Evolutionary conservation across 2,329 filamentous ascomycete genomes (phyloP).

Genomic region (Ustilaginoidea virens): DNA sequence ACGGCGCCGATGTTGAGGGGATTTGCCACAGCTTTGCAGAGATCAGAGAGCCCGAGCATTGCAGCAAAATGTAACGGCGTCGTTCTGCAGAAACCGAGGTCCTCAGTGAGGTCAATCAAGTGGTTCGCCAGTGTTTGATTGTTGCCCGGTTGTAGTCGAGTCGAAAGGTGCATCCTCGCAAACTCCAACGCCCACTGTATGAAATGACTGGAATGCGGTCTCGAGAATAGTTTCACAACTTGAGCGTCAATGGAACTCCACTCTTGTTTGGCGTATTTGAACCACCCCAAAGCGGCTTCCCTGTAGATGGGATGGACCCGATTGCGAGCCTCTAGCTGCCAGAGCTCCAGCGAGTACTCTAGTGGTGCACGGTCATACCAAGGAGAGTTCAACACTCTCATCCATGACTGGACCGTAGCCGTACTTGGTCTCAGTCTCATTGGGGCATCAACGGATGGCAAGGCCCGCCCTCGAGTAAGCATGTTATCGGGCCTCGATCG

Average conservation of each 20-base stretch:
- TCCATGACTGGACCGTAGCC: background rate
- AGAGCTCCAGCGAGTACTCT: slow-evolving; percentile 12
- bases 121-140: slow-evolving; percentile 3
- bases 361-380: slow-evolving; percentile 13
- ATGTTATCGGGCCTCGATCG: too few species aligned
- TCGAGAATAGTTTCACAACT: slow-evolving; percentile 14
- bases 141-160: slow-evolving; percentile 8
- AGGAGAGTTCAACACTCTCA: slow-evolving; percentile 8
- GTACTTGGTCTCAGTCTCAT: background rate
- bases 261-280: slow-evolving; percentile 10
- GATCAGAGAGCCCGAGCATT: slow-evolving; percentile 14
- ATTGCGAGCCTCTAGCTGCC: slow-evolving; percentile 9
- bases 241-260: slow-evolving; percentile 14
- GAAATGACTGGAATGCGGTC: slow-evolving; percentile 14
- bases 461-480: background rate
- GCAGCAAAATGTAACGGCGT: slow-evolving; percentile 20
- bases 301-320: slow-evolving; percentile 7
- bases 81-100: slow-evolving; percentile 12
- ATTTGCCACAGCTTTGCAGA: slow-evolving; percentile 13
- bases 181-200: slow-evolving; percentile 22
- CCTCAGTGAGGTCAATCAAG: slow-evolving; percentile 15
- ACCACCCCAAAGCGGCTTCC: slow-evolving; percentile 14
- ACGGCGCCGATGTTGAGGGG: slow-evolving; percentile 8
- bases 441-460: background rate
- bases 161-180: slow-evolving; percentile 14